These are phyloP conservation scores for Vaccinium corymbosum DNA, from an alignment of 148 eudicot species.

Conservation along the genomic window DNA sequence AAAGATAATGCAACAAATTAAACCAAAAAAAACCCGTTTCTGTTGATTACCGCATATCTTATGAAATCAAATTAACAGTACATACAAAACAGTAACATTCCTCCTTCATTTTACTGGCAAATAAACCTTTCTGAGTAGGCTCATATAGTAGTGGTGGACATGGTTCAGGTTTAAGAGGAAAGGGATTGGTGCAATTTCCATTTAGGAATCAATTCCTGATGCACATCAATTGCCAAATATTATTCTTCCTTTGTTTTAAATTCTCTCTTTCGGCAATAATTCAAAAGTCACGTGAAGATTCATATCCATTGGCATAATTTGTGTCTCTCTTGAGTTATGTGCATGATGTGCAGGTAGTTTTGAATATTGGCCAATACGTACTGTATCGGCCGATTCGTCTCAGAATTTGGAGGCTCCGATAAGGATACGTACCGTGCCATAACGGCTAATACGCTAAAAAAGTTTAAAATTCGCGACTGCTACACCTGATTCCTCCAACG, in stretches of 20 bases:
- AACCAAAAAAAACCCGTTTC: too few relatives aligned
- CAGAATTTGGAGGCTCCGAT: too few relatives aligned
- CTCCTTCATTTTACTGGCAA: neutral
- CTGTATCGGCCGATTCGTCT: too few relatives aligned
- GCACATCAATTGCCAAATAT: neutral
- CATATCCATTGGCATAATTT: constrained; percentile 8
- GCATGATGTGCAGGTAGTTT: neutral
- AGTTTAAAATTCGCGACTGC: too few relatives aligned
- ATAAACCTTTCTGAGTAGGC: neutral
- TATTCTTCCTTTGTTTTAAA: neutral
- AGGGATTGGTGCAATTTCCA: neutral
- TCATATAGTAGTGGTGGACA: neutral
- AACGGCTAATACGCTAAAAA: too few relatives aligned
- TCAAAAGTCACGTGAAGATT: constrained; percentile 9
- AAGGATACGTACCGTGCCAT: too few relatives aligned
- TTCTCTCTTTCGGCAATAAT: constrained; percentile 10
- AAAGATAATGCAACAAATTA: neutral
- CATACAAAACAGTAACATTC: too few relatives aligned
- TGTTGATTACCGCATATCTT: too few relatives aligned
- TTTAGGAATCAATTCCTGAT: neutral
- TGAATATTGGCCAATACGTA: too few relatives aligned
- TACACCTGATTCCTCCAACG: too few relatives aligned
- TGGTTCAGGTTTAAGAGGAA: neutral
- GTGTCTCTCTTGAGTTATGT: neutral
- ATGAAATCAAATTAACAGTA: too few relatives aligned